Base-by-base conservation (phyloP, 768 basidiomycete species). In the Lactarius akahatsu region DNA sequence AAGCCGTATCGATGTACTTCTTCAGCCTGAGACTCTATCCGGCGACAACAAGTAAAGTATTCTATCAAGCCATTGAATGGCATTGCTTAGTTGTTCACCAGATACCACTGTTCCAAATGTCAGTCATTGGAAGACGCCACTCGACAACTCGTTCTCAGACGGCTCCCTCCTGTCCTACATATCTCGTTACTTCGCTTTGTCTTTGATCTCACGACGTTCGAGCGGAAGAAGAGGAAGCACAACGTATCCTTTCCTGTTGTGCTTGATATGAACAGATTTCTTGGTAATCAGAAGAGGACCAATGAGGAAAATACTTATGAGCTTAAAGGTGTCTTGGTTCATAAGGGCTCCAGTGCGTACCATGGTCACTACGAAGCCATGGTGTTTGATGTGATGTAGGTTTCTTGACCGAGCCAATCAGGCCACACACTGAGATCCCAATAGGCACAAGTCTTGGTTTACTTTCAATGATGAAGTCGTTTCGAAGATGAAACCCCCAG, bases 131-230 rank as follows among this genome's bases (percentile, higher is more conserved):
- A 89, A 74, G 85, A 93, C 65, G 96, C 96, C 6, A 87, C 83
- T 20, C 87, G 96, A 9, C 87, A 88, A 70, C 88, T 87, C 2
- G 82, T 88, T 71, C 77, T 96, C 16, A 81, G 80, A 30, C 74
- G 81, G 61, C 82, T 97, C 6, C 96, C 96, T 1, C 92, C 93
- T 0, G 89, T 95, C 7, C 81, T 98, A 2, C 93, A 98, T 76
- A 89, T 98, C 72, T 94, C 94, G 26, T 77, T 98, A 60, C 83
- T 96, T 63, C 91, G 96, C n/a, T 98, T 98, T 76, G 86, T 92
- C 34, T 98, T 90, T 72, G 92, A 96, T 76, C 70, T 88, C 40
- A 77, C 85, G 28, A 86, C 88, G 0, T 85, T 89, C 82, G 86
- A 90, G 71, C 86, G 96, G 68, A 92, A 88, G 77, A 98, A 98